Conservation (phyloP, 805 yeast species). For the Cyberlindnera veronae region DNA sequence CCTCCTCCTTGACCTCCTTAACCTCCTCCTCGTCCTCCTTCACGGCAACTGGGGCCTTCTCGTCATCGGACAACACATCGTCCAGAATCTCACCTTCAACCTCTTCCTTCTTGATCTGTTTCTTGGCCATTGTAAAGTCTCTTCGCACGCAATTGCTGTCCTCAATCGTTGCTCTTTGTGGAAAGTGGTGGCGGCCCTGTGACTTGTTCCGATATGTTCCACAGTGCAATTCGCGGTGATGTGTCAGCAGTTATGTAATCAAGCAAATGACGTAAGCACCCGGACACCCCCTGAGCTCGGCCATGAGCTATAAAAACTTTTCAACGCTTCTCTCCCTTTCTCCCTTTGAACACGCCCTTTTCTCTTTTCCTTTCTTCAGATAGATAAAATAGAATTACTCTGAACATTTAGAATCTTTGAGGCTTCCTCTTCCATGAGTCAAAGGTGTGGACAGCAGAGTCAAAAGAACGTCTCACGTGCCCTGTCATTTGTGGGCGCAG, state of each 20-base stretch:
- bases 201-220: no score
- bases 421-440: constrained; percentile 28
- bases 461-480: constrained; percentile 28
- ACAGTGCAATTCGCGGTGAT: no score
- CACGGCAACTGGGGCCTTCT: constrained; percentile 10
- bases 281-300: not conserved
- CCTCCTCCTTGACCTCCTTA: constrained; percentile 7
- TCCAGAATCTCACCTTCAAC: constrained; percentile 18
- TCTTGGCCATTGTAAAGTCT: constrained; percentile 12
- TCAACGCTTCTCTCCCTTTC: not conserved
- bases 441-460: constrained; percentile 53
- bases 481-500: constrained; percentile 6
- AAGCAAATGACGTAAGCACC: no score
- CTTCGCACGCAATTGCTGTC: not conserved
- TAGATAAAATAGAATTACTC: constrained; percentile 31
- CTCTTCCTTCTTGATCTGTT: constrained; percentile 13
- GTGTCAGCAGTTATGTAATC: no score
- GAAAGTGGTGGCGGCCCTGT: not conserved
- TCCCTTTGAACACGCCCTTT: not conserved
- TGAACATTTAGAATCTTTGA: constrained; percentile 40
- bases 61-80: constrained; percentile 19
- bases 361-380: constrained; percentile 25
- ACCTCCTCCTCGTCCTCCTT: constrained; percentile 9
- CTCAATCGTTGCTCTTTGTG: constrained; percentile 1
- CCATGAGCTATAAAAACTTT: constrained; percentile 10